These are phyloP conservation scores for Leishmania tropica DNA, from an alignment of 208 protist genomes.

Conservation along the genomic window DNA sequence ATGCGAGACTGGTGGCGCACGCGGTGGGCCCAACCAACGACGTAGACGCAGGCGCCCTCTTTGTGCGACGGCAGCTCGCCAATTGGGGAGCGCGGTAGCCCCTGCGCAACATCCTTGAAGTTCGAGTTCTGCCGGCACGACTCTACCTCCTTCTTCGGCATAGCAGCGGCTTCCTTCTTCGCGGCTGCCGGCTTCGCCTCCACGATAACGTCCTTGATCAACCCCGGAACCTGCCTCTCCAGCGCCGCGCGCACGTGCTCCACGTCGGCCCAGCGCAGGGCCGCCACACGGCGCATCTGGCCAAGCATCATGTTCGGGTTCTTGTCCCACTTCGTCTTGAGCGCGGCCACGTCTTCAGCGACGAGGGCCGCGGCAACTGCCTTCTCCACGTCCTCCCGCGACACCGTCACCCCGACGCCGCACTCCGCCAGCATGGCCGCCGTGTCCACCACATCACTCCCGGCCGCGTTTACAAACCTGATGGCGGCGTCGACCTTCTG, in stretches of 20 bases:
- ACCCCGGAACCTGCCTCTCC: constrained; percentile 62
- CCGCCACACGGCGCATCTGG: constrained; percentile 72
- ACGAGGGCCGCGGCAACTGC: constrained; percentile 62
- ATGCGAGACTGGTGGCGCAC: constrained; percentile 95
- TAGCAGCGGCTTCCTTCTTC: constrained; percentile 9
- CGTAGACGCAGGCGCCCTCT: constrained; percentile 69
- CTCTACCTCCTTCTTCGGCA: constrained; percentile 44
- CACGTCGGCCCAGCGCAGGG: constrained; percentile 81
- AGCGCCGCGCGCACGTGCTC: constrained; percentile 62
- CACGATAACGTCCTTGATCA: constrained; percentile 58
- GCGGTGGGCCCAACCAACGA: constrained; percentile 96
- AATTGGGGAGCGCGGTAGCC: constrained; percentile 47
- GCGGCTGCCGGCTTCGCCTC: constrained; percentile 14
- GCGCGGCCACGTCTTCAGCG: constrained; percentile 45
- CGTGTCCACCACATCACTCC: constrained; percentile 42
- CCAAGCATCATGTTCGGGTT: constrained; percentile 86
- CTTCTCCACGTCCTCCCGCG: constrained; percentile 42
- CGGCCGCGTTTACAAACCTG: constrained; percentile 68
- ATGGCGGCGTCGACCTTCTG: constrained; percentile 89
- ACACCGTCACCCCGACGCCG: constrained; percentile 78
- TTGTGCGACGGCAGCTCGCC: constrained; percentile 51
- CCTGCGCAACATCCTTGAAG: constrained; percentile 51
- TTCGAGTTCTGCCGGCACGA: constrained; percentile 59
- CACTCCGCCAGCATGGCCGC: constrained; percentile 64
- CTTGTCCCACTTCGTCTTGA: constrained; percentile 81